These are phyloP conservation scores for Lobulomyces angularis DNA, from an alignment of 192 early-diverging fungal genomes.

Conservation along the genomic window DNA sequence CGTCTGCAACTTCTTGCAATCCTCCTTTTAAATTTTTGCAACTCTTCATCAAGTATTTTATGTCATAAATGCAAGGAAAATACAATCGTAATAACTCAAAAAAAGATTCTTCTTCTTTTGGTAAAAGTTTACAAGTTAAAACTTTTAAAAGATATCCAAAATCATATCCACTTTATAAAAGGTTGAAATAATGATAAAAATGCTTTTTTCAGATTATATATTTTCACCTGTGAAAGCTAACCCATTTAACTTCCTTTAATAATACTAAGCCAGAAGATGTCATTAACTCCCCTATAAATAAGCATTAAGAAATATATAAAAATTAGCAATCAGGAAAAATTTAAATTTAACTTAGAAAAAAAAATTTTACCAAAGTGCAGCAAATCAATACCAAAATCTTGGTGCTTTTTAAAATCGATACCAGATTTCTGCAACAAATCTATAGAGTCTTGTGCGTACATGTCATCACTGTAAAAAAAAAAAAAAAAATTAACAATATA, in stretches of 20 bases:
- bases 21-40: slow-evolving; percentile 94
- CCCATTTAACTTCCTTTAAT: slow-evolving; percentile 89
- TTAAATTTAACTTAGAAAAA: no score
- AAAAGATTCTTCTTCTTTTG: slow-evolving; percentile 88
- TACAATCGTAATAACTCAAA: slow-evolving; percentile 78
- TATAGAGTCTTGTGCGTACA: slow-evolving; percentile 99
- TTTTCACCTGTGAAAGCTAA: slow-evolving; percentile 89
- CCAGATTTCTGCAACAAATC: slow-evolving; percentile 93
- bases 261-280: slow-evolving; percentile 95
- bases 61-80: slow-evolving; percentile 98
- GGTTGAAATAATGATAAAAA: slow-evolving; percentile 1
- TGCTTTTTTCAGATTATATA: background rate
- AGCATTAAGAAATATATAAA: no score
- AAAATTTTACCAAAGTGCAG: slow-evolving; percentile 96
- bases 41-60: slow-evolving; percentile 96
- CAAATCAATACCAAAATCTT: slow-evolving; percentile 90
- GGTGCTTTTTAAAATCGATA: slow-evolving; percentile 93
- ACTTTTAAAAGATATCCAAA: slow-evolving; percentile 98
- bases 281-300: slow-evolving; percentile 84
- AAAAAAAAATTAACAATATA: slow-evolving; percentile 6
- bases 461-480: slow-evolving; percentile 56
- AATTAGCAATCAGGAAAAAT: no score
- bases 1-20: slow-evolving; percentile 95
- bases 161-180: slow-evolving; percentile 73
- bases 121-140: slow-evolving; percentile 77